Percentiles rank a stretch among this genome's conserved stretches.
Evolutionary conservation across 2,329 filamentous ascomycete species (phyloP).

Genomic region (Neopestalotiopsis clavispora): DNA sequence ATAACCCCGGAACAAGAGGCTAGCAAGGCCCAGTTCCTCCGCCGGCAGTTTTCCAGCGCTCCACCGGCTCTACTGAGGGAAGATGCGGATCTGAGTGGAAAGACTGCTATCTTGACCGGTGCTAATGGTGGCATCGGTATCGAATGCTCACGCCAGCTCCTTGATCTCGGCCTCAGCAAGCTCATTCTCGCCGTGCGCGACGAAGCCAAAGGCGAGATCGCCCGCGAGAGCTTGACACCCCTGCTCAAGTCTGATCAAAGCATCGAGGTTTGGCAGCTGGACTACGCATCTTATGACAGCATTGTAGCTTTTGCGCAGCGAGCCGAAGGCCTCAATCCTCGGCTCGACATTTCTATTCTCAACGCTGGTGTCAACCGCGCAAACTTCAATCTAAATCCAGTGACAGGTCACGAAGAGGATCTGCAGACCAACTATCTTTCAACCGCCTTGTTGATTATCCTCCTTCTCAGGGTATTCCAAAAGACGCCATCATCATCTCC

Average conservation of each 20-base stretch:
- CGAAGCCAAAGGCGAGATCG: slow-evolving; percentile 42
- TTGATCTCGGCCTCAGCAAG: slow-evolving; percentile 38
- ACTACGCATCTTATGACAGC: slow-evolving; percentile 44
- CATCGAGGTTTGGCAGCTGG: slow-evolving; percentile 47
- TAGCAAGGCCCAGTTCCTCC: slow-evolving; percentile 3
- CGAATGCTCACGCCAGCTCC: slow-evolving; percentile 46
- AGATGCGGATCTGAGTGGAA: slow-evolving; percentile 31
- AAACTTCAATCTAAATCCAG: slow-evolving; percentile 11
- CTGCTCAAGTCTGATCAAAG: not conserved
- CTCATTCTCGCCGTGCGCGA: slow-evolving; percentile 50
- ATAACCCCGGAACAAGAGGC: slow-evolving; percentile 8
- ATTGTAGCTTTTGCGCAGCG: slow-evolving; percentile 41
- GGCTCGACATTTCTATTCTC: slow-evolving; percentile 44
- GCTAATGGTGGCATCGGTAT: slow-evolving; percentile 50
- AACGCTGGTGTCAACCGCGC: slow-evolving; percentile 35
- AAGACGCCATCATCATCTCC: slow-evolving; percentile 13
- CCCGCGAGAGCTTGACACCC: slow-evolving; percentile 29
- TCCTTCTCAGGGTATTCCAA: slow-evolving; percentile 46
- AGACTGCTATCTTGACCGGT: slow-evolving; percentile 51
- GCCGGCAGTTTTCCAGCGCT: slow-evolving; percentile 1
- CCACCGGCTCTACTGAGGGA: not conserved
- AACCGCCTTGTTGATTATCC: slow-evolving; percentile 51
- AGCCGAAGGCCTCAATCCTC: slow-evolving; percentile 31
- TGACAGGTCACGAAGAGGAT: slow-evolving; percentile 43
- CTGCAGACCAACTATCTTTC: slow-evolving; percentile 57